Evolutionary conservation across 2,329 filamentous ascomycete genomes (phyloP).

Genomic region (Karstenula rhodostoma): DNA sequence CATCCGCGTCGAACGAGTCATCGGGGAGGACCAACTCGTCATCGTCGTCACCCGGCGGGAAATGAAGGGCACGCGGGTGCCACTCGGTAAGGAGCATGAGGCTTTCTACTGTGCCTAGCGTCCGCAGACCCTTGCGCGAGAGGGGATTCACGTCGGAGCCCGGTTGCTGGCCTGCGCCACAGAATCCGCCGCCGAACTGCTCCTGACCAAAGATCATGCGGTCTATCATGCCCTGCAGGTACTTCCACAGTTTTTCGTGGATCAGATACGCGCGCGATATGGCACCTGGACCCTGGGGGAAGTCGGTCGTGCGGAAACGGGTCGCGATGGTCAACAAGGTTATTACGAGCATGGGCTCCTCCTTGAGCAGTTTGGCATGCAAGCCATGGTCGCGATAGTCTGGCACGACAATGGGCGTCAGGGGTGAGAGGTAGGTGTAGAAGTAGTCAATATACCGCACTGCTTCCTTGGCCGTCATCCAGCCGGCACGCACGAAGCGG

Average conservation of each 20-base stretch:
- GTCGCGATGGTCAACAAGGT: constrained; percentile 92
- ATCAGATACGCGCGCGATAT: constrained; percentile 88
- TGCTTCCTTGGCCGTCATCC: constrained; percentile 93
- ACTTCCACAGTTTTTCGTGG: constrained; percentile 94
- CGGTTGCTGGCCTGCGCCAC: constrained; percentile 72
- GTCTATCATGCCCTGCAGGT: constrained; percentile 93
- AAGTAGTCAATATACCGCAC: constrained; percentile 97
- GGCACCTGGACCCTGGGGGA: constrained; percentile 70
- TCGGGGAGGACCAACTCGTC: constrained; percentile 72
- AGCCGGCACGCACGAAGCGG: constrained; percentile 93
- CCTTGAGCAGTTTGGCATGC: constrained; percentile 80
- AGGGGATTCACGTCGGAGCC: constrained; percentile 71
- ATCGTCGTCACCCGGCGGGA: constrained; percentile 76
- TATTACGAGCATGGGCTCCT: constrained; percentile 92
- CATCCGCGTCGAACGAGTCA: constrained; percentile 70
- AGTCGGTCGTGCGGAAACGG: constrained; percentile 80
- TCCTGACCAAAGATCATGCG: constrained; percentile 95
- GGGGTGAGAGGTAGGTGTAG: constrained; percentile 86
- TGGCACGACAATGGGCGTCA: constrained; percentile 92
- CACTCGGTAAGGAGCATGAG: constrained; percentile 94
- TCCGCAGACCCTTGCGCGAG: constrained; percentile 75
- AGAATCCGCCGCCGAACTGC: constrained; percentile 89
- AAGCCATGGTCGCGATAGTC: constrained; percentile 85
- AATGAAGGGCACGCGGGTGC: constrained; percentile 94
- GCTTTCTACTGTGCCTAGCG: constrained; percentile 92